These are phyloP conservation scores for Lachancea sp. DNA, from an alignment of 805 yeast species.

Conservation along the genomic window DNA sequence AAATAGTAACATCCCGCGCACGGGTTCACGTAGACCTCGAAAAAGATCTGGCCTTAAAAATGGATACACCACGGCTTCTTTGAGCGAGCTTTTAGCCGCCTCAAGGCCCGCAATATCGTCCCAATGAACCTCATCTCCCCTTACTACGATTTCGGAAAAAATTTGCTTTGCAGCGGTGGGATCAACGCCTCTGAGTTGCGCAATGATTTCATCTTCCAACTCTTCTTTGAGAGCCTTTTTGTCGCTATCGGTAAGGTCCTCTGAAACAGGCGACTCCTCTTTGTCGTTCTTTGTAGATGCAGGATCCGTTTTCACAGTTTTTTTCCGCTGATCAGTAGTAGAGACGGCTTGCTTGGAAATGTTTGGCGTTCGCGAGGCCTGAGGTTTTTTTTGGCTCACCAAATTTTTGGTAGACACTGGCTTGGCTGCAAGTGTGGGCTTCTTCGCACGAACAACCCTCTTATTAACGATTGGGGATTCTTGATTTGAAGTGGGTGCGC, in stretches of 20 bases:
- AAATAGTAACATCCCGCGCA: constrained; percentile 89
- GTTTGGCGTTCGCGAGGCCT: neutral
- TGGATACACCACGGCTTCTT: constrained; percentile 95
- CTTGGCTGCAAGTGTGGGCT: neutral
- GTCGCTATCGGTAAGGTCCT: neutral
- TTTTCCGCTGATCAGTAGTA: neutral
- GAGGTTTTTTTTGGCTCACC: neutral
- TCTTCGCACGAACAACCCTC: constrained; percentile 1
- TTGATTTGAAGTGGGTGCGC: neutral
- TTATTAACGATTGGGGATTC: constrained; percentile 2
- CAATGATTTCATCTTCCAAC: constrained; percentile 26
- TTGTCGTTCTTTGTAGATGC: neutral
- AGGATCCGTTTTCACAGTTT: neutral
- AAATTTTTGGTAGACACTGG: neutral
- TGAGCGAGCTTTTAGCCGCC: constrained; percentile 77
- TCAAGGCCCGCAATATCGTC: constrained; percentile 93
- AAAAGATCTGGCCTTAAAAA: constrained; percentile 90
- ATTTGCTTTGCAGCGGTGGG: constrained; percentile 74
- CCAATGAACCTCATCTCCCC: constrained; percentile 93
- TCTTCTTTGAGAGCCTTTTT: constrained; percentile 16
- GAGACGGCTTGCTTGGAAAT: neutral
- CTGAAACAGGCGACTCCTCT: neutral
- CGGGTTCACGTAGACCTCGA: constrained; percentile 88
- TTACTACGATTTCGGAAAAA: constrained; percentile 79
- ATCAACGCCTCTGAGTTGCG: constrained; percentile 59